A percentile compares a stretch with the other conserved stretches of the same genome.
These are phyloP conservation scores for Trifolium fragiferum DNA, from an alignment of 306 rosid genomes.

Conservation along the genomic window DNA sequence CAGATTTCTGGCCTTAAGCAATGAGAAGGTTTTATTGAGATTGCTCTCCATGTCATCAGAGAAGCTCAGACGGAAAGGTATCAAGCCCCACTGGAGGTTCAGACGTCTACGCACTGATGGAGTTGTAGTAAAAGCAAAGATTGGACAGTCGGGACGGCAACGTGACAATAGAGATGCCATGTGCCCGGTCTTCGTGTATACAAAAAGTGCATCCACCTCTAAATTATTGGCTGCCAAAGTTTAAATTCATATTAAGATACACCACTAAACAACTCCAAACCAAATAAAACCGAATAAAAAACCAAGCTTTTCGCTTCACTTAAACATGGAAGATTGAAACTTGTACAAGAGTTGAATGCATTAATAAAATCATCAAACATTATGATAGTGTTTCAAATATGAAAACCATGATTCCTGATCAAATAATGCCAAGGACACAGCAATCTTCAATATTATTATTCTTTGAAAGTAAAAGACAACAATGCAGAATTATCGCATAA, in stretches of 20 bases:
- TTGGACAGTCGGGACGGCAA: conserved; percentile 98
- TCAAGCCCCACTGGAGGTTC: conserved; percentile 98
- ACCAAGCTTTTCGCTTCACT: neutral
- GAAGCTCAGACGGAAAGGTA: conserved; percentile 94
- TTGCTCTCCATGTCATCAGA: conserved; percentile 96
- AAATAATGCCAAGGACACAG: conserved; percentile 14
- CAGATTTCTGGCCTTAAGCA: conserved; percentile 95
- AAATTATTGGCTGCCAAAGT: conserved; percentile 83
- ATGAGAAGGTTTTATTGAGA: conserved; percentile 84
- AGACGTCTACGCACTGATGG: conserved; percentile 86
- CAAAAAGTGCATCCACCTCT: conserved; percentile 94
- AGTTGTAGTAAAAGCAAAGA: conserved; percentile 86
- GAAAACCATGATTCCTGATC: conserved; percentile 25
- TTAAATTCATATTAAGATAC: conserved; percentile 33
- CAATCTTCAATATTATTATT: neutral
- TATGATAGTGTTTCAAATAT: conserved; percentile 33
- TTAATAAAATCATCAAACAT: conserved; percentile 2
- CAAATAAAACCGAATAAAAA: neutral
- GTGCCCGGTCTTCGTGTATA: conserved; percentile 91
- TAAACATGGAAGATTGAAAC: conserved; percentile 23
- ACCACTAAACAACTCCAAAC: conserved; percentile 11
- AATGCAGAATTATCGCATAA: neutral
- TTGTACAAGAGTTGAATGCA: conserved; percentile 14
- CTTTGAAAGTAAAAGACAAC: conserved; percentile 15
- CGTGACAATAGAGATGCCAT: conserved; percentile 97